phyloP scores from a whole-genome alignment of 2,329 filamentous ascomycete species.

The Curvularia hawaiiensis region DNA sequence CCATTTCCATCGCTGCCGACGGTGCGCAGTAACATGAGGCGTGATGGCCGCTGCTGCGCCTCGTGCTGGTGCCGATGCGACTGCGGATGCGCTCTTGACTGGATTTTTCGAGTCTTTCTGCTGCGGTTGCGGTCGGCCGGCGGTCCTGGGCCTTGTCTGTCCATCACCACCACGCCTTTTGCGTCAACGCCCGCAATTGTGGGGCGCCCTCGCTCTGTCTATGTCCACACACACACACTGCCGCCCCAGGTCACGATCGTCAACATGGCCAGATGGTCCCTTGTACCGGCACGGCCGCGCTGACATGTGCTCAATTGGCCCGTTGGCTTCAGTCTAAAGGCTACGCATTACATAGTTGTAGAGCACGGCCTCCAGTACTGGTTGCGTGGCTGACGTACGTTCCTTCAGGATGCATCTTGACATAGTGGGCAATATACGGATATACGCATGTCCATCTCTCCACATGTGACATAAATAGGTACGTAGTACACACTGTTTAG shows the following conservation, averaged over 20 bases:
- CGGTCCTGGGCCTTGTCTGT: constrained; percentile 22
- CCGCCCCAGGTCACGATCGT: neutral
- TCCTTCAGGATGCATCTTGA: constrained; percentile 12
- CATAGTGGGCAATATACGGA: neutral
- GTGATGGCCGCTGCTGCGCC: constrained; percentile 27
- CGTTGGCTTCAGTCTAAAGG: neutral
- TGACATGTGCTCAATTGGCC: neutral
- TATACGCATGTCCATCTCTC: neutral
- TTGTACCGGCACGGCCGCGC: neutral
- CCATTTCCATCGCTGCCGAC: constrained; percentile 41
- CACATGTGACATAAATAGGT: neutral
- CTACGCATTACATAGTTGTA: too few relatives aligned
- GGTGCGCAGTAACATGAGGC: constrained; percentile 39
- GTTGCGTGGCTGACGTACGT: constrained; percentile 16
- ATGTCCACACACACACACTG: neutral
- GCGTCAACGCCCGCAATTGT: constrained; percentile 15
- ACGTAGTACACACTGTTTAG: too few relatives aligned
- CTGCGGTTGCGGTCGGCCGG: constrained; percentile 30
- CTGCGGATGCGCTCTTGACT: constrained; percentile 18
- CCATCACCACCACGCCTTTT: constrained; percentile 23
- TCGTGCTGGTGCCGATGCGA: constrained; percentile 19
- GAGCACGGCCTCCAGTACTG: constrained; percentile 2
- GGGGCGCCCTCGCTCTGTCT: constrained; percentile 10
- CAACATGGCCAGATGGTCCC: neutral
- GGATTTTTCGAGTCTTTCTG: constrained; percentile 28